Conservation (phyloP, 495 filamentous ascomycete species). For the Hypoxylon lienhwacheense region DNA sequence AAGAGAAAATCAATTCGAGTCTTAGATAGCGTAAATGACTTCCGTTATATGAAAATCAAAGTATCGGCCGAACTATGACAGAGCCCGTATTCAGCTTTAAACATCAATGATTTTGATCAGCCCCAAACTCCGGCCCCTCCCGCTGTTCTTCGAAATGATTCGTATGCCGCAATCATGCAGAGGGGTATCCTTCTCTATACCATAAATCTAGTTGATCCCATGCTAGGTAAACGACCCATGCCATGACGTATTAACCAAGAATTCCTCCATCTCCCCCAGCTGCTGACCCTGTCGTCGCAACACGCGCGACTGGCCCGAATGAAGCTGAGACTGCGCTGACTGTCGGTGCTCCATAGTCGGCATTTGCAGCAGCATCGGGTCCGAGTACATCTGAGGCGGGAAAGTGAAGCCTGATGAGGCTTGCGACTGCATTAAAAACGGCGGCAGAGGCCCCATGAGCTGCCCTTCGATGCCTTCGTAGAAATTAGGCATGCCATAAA, state of each 20-base stretch:
- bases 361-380: constrained; percentile 37
- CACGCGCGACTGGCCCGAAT: constrained; percentile 20
- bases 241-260: constrained; percentile 43
- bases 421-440: constrained; percentile 48
- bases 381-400: constrained; percentile 44
- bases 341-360: constrained; percentile 29
- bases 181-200: constrained; percentile 39
- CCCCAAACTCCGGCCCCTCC: constrained; percentile 24
- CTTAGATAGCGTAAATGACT: constrained; percentile 11
- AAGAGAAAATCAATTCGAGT: not conserved
- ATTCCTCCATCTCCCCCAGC: constrained; percentile 45
- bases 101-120: constrained; percentile 15
- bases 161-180: constrained; percentile 28
- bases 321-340: constrained; percentile 34
- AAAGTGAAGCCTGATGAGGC: constrained; percentile 43
- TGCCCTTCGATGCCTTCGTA: constrained; percentile 54
- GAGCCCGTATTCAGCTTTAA: constrained; percentile 11
- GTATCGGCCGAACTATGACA: constrained; percentile 5
- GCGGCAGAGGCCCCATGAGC: constrained; percentile 49
- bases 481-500: constrained; percentile 46
- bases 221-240: constrained; percentile 38
- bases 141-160: constrained; percentile 25
- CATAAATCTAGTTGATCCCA: constrained; percentile 37
- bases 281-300: constrained; percentile 37
- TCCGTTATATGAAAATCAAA: constrained; percentile 20